A percentile compares a stretch with the other conserved stretches of the same genome.
Evolutionary conservation across 2,329 filamentous ascomycete species (phyloP).

Genomic region (Pseudogymnoascus sp.): DNA sequence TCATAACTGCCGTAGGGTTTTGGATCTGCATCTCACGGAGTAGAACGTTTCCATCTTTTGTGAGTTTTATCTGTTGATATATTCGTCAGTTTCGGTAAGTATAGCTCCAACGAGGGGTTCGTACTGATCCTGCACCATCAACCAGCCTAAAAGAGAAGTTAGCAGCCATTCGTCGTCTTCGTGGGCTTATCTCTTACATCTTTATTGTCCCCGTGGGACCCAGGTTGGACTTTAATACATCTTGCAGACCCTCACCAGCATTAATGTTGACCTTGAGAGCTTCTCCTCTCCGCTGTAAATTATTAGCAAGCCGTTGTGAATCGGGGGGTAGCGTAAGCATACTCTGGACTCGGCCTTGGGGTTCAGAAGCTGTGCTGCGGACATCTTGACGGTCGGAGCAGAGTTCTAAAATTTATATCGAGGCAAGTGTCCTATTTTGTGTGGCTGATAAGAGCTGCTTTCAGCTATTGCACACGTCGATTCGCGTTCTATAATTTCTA

Average conservation of each 20-base stretch:
- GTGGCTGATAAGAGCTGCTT: slow-evolving; percentile 7
- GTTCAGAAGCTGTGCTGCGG: slow-evolving; percentile 94
- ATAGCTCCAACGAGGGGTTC: slow-evolving; percentile 16
- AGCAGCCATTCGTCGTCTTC: slow-evolving; percentile 16
- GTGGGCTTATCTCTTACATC: slow-evolving; percentile 53
- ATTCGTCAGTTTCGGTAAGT: slow-evolving; percentile 14
- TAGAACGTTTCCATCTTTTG: slow-evolving; percentile 92
- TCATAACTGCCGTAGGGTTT: slow-evolving; percentile 91
- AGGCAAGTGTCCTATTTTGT: slow-evolving; percentile 11
- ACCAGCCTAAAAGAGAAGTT: slow-evolving; percentile 44
- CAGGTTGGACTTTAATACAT: slow-evolving; percentile 95
- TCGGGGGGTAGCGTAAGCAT: slow-evolving; percentile 33
- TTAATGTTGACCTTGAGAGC: slow-evolving; percentile 94
- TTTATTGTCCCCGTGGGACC: slow-evolving; percentile 92
- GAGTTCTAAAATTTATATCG: slow-evolving; percentile 14
- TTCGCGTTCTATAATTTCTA: slow-evolving; percentile 11
- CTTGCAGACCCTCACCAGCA: slow-evolving; percentile 83
- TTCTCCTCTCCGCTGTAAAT: slow-evolving; percentile 78
- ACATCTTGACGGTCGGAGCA: slow-evolving; percentile 51
- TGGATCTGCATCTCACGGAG: slow-evolving; percentile 84
- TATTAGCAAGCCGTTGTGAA: slow-evolving; percentile 24
- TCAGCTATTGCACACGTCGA: slow-evolving; percentile 7
- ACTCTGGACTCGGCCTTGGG: slow-evolving; percentile 97
- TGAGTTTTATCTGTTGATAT: slow-evolving; percentile 77
- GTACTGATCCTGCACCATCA: slow-evolving; percentile 61